Base-by-base conservation (phyloP, 2,329 filamentous ascomycete genomes). In the Phyllosticta ampelicida region DNA sequence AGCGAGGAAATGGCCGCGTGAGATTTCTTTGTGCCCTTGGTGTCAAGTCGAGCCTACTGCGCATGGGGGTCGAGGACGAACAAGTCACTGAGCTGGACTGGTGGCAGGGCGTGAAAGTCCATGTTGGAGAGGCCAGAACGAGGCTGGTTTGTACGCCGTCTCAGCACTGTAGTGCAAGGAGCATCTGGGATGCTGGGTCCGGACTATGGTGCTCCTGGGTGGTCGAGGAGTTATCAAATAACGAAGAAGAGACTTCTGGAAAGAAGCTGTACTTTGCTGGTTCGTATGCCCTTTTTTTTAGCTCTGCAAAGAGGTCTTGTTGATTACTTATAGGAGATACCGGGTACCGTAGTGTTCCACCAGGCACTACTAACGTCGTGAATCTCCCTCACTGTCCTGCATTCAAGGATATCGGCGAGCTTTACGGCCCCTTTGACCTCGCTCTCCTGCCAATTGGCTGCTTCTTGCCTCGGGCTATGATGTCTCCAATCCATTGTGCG, bases 171-270 rank as follows among this genome's bases (percentile, higher is more conserved):
- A 78, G 75, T 4, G 74, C 74, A 0, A 70, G 77, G 16, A 67
- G 70, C 6, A 65, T 70, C 0, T 74, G 70, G 65, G 71, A 74
- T 58, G 69, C 71, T 16, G 69, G 72, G 23, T 64, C 68, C 9
- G 73, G 74, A 3, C 63, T 80, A 8, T 80, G 77, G 78, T 78
- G 75, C 62, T 76, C 74, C 9, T 80, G 74, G 73, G 68, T 73
- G 5, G 51, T 78, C 4, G 67, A 73, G 58, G 70, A 71, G 30
- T 29, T 54, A 19, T 20, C 30, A 9, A 11, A 18, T 4, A 28
- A 19, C 13, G 20, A 20, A 16, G 6, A 54, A 50, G 9, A 4
- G 49, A 48, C 30, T 11, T 54, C 18, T n/a, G 65, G 61, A 8
- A 75, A 72, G 62, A 71, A 67, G 10, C 62, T 78, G 3, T 78